Percentiles rank a stretch among this genome's conserved stretches.
Conservation (phyloP, 495 filamentous ascomycete genomes). For the Talaromyces thailandensis region DNA sequence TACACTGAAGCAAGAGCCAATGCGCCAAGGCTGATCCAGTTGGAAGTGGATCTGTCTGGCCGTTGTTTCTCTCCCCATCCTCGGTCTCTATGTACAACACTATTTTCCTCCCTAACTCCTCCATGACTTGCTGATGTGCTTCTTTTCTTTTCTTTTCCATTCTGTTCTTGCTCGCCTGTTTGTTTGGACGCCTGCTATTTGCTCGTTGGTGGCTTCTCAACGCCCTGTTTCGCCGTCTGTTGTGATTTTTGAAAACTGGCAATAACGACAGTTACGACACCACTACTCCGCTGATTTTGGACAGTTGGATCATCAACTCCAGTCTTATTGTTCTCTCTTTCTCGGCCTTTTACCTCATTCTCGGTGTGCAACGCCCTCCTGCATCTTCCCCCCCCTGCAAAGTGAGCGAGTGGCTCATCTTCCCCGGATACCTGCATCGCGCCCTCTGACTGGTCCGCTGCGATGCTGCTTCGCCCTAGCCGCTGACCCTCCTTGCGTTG, state of each 20-base stretch:
- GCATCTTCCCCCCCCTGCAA: slow-evolving; percentile 11
- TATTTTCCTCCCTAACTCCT: background rate
- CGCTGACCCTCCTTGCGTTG: slow-evolving; percentile 23
- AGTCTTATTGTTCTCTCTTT: background rate
- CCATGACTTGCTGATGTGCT: background rate
- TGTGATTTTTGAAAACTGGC: background rate
- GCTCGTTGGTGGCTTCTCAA: background rate
- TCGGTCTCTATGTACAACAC: background rate
- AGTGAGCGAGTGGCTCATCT: slow-evolving; percentile 16
- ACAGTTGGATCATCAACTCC: background rate
- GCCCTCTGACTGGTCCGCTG: slow-evolving; percentile 10
- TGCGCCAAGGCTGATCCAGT: background rate
- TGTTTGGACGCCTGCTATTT: background rate
- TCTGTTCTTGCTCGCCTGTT: background rate
- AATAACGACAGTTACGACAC: background rate
- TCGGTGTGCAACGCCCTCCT: background rate
- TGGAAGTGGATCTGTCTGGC: background rate
- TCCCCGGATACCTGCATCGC: slow-evolving; percentile 27
- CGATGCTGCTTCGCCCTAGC: slow-evolving; percentile 17
- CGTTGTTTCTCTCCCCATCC: background rate
- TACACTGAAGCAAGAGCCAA: background rate
- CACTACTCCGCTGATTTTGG: too few species aligned
- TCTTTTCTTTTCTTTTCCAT: slow-evolving; percentile 1
- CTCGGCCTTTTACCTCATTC: background rate
- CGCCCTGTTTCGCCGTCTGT: background rate